Percentiles rank a stretch among this genome's conserved stretches.
Evolutionary conservation across 495 filamentous ascomycete species (phyloP).

Genomic region (Aspergillus cristatus): DNA sequence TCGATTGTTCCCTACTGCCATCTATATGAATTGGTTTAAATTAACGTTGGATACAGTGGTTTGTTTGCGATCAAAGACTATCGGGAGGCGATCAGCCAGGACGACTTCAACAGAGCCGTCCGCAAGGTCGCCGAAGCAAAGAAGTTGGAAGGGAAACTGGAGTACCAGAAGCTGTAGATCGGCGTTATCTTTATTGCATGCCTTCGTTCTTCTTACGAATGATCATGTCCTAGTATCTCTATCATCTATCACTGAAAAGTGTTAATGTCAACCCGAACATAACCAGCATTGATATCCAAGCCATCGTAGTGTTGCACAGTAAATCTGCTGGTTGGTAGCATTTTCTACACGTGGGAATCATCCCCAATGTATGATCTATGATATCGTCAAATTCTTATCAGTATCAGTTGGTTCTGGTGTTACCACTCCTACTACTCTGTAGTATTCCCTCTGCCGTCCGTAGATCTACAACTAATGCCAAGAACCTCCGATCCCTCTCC

Average conservation of each 20-base stretch:
- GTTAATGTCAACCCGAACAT: not conserved
- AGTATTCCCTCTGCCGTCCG: no score
- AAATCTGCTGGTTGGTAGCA: not conserved
- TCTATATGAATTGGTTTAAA: slow-evolving; percentile 3
- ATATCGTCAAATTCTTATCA: no score
- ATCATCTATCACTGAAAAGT: not conserved
- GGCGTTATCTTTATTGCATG: slow-evolving; percentile 8
- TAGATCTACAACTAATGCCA: no score
- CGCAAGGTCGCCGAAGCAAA: slow-evolving; percentile 94
- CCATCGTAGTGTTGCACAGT: no score
- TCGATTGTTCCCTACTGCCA: slow-evolving; percentile 11
- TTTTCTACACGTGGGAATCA: no score
- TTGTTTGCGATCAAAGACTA: slow-evolving; percentile 97
- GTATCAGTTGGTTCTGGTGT: no score
- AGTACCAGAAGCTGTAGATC: slow-evolving; percentile 89
- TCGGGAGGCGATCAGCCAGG: slow-evolving; percentile 88
- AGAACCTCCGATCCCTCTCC: no score
- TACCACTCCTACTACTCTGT: no score
- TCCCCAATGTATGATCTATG: no score
- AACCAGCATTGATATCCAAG: not conserved
- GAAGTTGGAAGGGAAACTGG: slow-evolving; percentile 95
- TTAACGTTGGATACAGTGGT: slow-evolving; percentile 48
- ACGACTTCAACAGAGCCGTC: slow-evolving; percentile 98
- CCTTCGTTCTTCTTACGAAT: slow-evolving; percentile 3
- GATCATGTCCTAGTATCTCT: slow-evolving; percentile 5